phyloP scores from a whole-genome alignment of 352 stramenopile genomes.

The Globisporangium takayamanum region DNA sequence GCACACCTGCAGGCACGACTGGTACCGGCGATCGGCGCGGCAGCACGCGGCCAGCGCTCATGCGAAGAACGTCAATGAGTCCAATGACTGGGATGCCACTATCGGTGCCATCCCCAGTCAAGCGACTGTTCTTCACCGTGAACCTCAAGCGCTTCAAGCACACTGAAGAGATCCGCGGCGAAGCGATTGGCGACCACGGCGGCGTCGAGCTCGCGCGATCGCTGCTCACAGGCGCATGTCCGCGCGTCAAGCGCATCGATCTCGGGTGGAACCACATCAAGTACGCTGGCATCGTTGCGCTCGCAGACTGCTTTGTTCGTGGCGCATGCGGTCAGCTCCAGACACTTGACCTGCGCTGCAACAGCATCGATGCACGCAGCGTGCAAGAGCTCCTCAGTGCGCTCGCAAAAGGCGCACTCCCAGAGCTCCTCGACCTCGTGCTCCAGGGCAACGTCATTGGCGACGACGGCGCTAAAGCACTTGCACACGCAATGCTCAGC shows the following conservation, averaged over 20 bases:
- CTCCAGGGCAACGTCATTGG: conserved; percentile 55
- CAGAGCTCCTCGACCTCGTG: conserved; percentile 41
- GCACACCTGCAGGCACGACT: not conserved
- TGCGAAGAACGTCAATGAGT: not conserved
- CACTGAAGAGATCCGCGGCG: conserved; percentile 46
- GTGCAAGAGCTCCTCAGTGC: conserved; percentile 29
- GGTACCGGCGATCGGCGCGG: no score
- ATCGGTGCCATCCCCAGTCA: conserved; percentile 5
- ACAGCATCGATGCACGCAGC: conserved; percentile 43
- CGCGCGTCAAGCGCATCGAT: conserved; percentile 43
- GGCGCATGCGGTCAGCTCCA: conserved; percentile 48
- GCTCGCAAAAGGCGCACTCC: conserved; percentile 45
- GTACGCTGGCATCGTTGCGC: conserved; percentile 36
- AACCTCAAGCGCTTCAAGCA: conserved; percentile 77
- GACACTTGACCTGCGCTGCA: conserved; percentile 57
- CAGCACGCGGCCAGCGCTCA: not conserved
- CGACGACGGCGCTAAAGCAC: conserved; percentile 44
- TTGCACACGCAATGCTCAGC: conserved; percentile 50
- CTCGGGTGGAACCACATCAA: conserved; percentile 70
- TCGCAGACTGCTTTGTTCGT: conserved; percentile 47
- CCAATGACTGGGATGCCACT: not conserved
- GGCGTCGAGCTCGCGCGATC: conserved; percentile 51
- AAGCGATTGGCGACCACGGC: conserved; percentile 47
- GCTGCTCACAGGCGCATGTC: conserved; percentile 61
- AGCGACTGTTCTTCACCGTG: conserved; percentile 59